These are phyloP conservation scores for Clathrus columnatus DNA, from an alignment of 768 basidiomycete genomes.

Conservation along the genomic window DNA sequence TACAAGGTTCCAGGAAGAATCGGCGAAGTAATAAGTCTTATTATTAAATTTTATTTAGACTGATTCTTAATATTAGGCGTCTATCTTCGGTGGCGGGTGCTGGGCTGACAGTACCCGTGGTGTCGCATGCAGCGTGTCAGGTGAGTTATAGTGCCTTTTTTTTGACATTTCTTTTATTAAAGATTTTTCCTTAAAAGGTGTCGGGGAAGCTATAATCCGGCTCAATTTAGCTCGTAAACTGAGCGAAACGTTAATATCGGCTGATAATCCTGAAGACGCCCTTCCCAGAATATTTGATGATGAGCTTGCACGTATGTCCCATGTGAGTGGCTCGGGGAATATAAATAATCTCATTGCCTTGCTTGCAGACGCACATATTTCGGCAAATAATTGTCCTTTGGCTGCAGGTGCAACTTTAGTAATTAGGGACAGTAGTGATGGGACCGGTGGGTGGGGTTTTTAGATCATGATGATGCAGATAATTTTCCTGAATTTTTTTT, in stretches of 20 bases:
- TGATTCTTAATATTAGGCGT: constrained; percentile 37
- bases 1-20: constrained; percentile 66
- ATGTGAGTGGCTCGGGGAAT: background rate
- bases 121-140: constrained; percentile 67
- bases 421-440: constrained; percentile 34
- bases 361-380: background rate
- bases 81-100: constrained; percentile 65
- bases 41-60: background rate
- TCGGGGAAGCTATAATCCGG: constrained; percentile 64
- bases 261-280: constrained; percentile 52
- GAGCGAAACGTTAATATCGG: constrained; percentile 36
- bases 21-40: constrained; percentile 51
- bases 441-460: constrained; percentile 19
- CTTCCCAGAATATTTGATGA: constrained; percentile 32
- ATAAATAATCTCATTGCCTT: background rate
- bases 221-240: constrained; percentile 45
- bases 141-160: constrained; percentile 20
- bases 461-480: background rate
- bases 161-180: background rate
- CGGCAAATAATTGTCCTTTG: constrained; percentile 36
- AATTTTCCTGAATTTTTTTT: background rate
- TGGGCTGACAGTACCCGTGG: constrained; percentile 45
- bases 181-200: constrained; percentile 35
- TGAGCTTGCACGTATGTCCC: constrained; percentile 43
- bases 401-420: constrained; percentile 59